Conservation (phyloP, 352 stramenopile species). For the Thraustotheca clavata region DNA sequence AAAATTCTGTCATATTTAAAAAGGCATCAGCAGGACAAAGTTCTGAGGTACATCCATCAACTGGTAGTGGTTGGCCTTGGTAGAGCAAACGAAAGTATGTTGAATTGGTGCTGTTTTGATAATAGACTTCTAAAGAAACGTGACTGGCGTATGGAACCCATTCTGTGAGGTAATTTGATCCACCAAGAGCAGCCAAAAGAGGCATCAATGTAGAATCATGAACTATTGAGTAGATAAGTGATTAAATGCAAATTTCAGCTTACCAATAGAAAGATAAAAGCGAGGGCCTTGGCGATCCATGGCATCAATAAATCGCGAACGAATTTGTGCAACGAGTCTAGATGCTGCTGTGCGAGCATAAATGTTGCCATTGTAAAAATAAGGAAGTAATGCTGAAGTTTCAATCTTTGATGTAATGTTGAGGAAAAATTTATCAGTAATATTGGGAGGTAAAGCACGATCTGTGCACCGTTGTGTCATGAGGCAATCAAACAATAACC, state of each 20-base stretch:
- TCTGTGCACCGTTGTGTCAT: conserved; percentile 19
- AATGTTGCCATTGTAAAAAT: neutral
- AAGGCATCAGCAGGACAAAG: neutral
- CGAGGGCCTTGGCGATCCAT: neutral
- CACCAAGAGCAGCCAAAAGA: conserved; percentile 12
- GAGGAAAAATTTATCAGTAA: conserved; percentile 13
- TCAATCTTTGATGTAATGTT: neutral
- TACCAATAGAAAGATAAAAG: conserved; percentile 8
- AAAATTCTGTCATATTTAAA: neutral
- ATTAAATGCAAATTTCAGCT: neutral
- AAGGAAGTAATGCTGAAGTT: neutral
- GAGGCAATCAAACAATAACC: conserved; percentile 16
- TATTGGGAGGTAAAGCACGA: neutral
- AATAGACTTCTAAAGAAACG: conserved; percentile 11
- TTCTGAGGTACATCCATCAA: neutral
- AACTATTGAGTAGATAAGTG: neutral
- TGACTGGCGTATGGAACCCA: conserved; percentile 20
- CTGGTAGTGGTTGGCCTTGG: conserved; percentile 11
- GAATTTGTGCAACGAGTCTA: neutral
- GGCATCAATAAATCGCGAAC: neutral
- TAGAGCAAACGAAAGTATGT: conserved; percentile 12
- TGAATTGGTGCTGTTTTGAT: neutral
- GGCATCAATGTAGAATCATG: conserved; percentile 16
- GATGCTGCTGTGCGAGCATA: neutral
- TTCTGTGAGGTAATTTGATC: conserved; percentile 1